A percentile compares a stretch with the other conserved stretches of the same genome.
phyloP scores from a whole-genome alignment of 768 basidiomycete genomes.

The Kwoniella sp. region DNA sequence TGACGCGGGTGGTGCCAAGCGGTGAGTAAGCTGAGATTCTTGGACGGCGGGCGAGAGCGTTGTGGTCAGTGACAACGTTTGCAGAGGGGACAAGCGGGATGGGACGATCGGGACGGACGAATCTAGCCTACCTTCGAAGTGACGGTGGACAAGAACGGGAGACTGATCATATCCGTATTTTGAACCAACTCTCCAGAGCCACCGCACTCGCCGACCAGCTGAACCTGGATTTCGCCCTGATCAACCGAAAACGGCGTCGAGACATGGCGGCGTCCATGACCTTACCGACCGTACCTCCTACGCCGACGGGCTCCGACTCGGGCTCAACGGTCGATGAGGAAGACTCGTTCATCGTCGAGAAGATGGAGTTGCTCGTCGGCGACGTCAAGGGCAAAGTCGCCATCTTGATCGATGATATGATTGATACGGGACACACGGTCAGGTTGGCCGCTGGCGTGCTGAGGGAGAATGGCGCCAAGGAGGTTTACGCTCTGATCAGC shows the following conservation, averaged over 20 bases:
- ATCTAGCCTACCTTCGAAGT: not conserved
- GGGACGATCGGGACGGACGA: too few species aligned
- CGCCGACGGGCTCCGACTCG: constrained; percentile 43
- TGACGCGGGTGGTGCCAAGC: constrained; percentile 96
- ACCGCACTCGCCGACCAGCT: constrained; percentile 95
- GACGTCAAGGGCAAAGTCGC: constrained; percentile 77
- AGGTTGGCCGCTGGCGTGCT: constrained; percentile 87
- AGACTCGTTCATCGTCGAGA: constrained; percentile 42
- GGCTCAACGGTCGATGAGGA: constrained; percentile 40
- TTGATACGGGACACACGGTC: constrained; percentile 65
- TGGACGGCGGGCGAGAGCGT: not conserved
- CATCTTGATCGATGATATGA: constrained; percentile 96
- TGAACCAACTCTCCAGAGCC: constrained; percentile 75
- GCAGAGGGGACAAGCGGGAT: too few species aligned
- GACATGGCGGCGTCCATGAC: constrained; percentile 40
- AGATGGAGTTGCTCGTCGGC: constrained; percentile 71
- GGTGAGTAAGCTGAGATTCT: constrained; percentile 60
- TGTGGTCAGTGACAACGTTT: too few species aligned
- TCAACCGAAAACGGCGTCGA: constrained; percentile 95
- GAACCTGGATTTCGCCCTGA: constrained; percentile 95
- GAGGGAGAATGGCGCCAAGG: constrained; percentile 79
- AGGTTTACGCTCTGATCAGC: constrained; percentile 89
- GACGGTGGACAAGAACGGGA: not conserved
- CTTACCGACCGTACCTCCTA: constrained; percentile 43
- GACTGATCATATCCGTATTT: not conserved